phyloP scores from a whole-genome alignment of 257 asterid genomes.

The Rehmannia glutinosa region DNA sequence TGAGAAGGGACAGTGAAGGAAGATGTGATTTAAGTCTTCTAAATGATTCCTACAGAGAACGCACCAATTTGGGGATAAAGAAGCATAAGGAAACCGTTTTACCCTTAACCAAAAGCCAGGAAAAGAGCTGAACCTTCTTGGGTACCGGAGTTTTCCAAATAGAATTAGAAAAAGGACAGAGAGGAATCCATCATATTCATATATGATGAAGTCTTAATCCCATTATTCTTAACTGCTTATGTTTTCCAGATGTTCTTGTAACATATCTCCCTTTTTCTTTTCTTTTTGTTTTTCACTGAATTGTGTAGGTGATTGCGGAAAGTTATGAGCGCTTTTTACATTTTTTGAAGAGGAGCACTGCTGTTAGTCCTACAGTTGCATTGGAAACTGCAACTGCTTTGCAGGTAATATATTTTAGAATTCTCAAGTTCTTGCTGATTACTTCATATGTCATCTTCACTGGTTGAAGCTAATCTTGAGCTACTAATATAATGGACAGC shows the following conservation, averaged over 20 bases:
- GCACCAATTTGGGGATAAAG: too few relatives aligned
- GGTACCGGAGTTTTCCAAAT: too few relatives aligned
- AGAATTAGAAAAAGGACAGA: too few relatives aligned
- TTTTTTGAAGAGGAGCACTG: slow-evolving; percentile 90
- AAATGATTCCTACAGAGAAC: too few relatives aligned
- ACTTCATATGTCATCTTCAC: slow-evolving; percentile 9
- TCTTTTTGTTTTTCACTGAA: slow-evolving; percentile 1
- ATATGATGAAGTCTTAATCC: not conserved
- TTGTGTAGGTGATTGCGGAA: slow-evolving; percentile 68
- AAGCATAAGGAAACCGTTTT: too few relatives aligned
- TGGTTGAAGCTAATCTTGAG: slow-evolving; percentile 32
- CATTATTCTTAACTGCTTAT: not conserved
- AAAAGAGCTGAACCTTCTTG: too few relatives aligned
- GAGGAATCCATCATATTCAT: not conserved
- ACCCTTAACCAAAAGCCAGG: too few relatives aligned
- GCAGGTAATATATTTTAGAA: slow-evolving; percentile 55
- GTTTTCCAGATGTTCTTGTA: not conserved
- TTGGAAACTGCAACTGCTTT: slow-evolving; percentile 92
- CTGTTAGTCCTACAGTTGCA: slow-evolving; percentile 91
- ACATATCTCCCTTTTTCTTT: not conserved
- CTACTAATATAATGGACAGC: slow-evolving; percentile 46
- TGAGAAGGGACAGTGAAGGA: too few relatives aligned
- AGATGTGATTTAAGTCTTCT: too few relatives aligned
- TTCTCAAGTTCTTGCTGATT: slow-evolving; percentile 7
- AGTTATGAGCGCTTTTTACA: slow-evolving; percentile 81